These are phyloP conservation scores for Henningerozyma blattae DNA, from an alignment of 805 yeast genomes.

Conservation along the genomic window DNA sequence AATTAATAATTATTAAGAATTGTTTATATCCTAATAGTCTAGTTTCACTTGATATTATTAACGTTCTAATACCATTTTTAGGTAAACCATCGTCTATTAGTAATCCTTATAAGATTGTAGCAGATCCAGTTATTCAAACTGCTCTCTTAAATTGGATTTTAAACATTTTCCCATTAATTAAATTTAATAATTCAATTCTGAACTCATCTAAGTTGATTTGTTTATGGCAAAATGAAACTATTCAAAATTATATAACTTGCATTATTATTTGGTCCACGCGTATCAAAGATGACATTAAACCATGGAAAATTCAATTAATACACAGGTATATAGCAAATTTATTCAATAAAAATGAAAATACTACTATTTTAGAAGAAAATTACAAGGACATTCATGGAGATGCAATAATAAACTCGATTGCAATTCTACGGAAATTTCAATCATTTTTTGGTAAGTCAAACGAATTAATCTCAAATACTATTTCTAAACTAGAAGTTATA, in stretches of 20 bases:
- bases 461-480: no score
- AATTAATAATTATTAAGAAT: constrained; percentile 15
- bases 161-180: constrained; percentile 17
- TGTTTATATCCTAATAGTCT: constrained; percentile 21
- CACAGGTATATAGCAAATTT: no score
- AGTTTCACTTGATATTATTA: constrained; percentile 15
- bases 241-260: constrained; percentile 25
- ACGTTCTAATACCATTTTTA: constrained; percentile 19
- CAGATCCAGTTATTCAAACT: constrained; percentile 16
- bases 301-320: neutral
- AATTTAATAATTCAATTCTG: constrained; percentile 19
- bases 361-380: no score
- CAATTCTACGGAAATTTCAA: no score
- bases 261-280: constrained; percentile 23
- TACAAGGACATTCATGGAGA: no score
- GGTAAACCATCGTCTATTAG: constrained; percentile 20
- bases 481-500: no score
- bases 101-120: constrained; percentile 10
- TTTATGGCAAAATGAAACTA: constrained; percentile 25
- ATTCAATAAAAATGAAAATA: no score
- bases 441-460: no score
- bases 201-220: no score
- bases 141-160: constrained; percentile 26
- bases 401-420: no score
- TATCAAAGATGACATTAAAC: neutral